Percentiles rank a stretch among this genome's conserved stretches.
Evolutionary conservation across 768 basidiomycete genomes (phyloP).

Genomic region (Mycena venus): DNA sequence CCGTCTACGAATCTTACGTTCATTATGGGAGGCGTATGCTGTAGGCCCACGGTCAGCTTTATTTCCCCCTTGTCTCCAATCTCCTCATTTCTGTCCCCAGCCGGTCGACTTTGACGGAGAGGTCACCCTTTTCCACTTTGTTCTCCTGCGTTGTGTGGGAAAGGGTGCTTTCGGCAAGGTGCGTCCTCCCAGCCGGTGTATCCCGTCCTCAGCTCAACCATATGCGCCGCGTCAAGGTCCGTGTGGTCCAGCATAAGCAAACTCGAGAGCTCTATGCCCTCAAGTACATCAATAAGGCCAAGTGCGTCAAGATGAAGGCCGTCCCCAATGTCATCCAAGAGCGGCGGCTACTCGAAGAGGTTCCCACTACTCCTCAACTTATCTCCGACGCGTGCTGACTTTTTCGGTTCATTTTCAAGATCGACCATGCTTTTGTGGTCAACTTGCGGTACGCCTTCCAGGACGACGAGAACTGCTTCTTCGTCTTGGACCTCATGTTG

Average conservation of each 20-base stretch:
- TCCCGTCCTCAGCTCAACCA: constrained; percentile 26
- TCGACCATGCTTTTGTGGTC: constrained; percentile 96
- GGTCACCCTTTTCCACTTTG: constrained; percentile 97
- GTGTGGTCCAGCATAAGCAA: constrained; percentile 99
- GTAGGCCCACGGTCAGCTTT: constrained; percentile 74
- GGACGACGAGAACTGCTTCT: constrained; percentile 99
- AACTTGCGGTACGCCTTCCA: constrained; percentile 97
- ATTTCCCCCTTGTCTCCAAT: background rate
- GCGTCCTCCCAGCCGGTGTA: constrained; percentile 24
- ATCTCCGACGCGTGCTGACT: constrained; percentile 33
- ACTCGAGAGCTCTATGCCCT: constrained; percentile 96
- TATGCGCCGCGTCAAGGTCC: constrained; percentile 72
- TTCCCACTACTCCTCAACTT: constrained; percentile 45
- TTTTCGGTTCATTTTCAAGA: constrained; percentile 56
- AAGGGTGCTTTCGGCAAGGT: constrained; percentile 99
- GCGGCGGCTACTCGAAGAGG: constrained; percentile 95
- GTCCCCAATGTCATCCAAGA: constrained; percentile 98
- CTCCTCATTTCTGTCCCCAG: constrained; percentile 53
- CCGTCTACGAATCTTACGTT: constrained; percentile 19
- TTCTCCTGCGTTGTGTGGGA: constrained; percentile 94
- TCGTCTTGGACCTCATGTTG: constrained; percentile 97
- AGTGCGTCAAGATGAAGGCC: constrained; percentile 98
- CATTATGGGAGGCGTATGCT: constrained; percentile 75
- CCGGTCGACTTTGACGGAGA: constrained; percentile 97
- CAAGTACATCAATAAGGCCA: constrained; percentile 99